Evolutionary conservation across 345 rosid genomes (phyloP).

Genomic region (Psidium guajava): DNA sequence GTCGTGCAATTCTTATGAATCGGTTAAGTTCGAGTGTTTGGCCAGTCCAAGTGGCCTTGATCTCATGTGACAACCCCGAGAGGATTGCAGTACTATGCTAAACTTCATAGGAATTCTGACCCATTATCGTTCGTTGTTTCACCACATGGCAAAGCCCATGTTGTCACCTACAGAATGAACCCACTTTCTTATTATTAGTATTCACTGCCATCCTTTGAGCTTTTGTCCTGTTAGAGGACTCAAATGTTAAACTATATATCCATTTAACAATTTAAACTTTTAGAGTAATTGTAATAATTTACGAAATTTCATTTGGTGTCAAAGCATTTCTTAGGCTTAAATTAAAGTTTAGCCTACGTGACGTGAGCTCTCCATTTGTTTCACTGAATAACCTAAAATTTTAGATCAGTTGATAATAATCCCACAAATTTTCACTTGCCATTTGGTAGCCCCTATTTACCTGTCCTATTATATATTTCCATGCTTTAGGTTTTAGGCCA

Average conservation of each 20-base stretch:
- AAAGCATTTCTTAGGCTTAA: not conserved
- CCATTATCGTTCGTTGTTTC: not conserved
- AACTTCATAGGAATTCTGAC: not conserved
- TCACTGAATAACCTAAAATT: not conserved
- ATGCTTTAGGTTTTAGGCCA: not conserved
- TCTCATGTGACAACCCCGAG: fast-evolving
- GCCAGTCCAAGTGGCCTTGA: not conserved
- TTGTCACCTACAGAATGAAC: not conserved
- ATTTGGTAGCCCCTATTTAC: not conserved
- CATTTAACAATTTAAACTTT: too few species aligned
- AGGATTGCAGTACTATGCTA: not conserved
- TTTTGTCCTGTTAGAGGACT: not conserved
- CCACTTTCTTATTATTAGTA: not conserved
- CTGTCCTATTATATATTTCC: not conserved
- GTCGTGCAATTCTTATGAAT: not conserved
- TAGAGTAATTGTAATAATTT: too few species aligned
- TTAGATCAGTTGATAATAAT: not conserved
- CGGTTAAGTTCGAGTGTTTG: not conserved
- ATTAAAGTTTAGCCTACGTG: not conserved
- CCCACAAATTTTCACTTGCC: not conserved
- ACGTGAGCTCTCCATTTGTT: not conserved
- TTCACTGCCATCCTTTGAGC: not conserved
- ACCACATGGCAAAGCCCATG: not conserved
- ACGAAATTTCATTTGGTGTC: not conserved
- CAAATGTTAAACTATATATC: not conserved